Base-by-base conservation (phyloP, 140 eudicot genomes). In the Senecio squalidus region DNA sequence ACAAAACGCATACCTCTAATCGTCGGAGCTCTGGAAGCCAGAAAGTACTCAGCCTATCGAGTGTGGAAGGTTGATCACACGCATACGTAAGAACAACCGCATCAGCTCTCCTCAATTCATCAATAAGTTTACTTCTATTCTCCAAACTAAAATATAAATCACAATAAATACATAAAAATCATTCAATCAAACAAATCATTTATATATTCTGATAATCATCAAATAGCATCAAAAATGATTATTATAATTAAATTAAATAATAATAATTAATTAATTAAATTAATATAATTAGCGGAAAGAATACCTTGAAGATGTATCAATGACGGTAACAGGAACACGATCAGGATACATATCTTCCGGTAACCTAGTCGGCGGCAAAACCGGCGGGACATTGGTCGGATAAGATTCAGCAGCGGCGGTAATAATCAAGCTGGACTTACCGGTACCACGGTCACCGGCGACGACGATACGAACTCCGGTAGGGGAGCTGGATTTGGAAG, bases 21-120 rank as follows among this genome's bases (percentile, higher is more conserved):
- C 86, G 70, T 11, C 96, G 88, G 76, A 92, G 94, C 65, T 92
- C 98, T 36, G 96, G 94, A 73, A 92, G 98, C 98, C 98, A 92
- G 63, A 79, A 84, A 14, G 86, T 76, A 66, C 98, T 81, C 78
- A 92, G 64, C 9, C 95, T 68, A 29, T 87, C 95, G 64, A 92
- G 92, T 11, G 98, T 84, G 17, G 82, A 69, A 70, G 92, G 84
- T 66, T 79, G 79, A 71, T 92, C 95, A 79, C 96, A 92, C 0
- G 95, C 98, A 59, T 92, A 92, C 2, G 98, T 92, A 21, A 92
- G 89, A 58, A 87, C 86, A 61, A 87, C 95, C 23, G 92, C 98
- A 76, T 92, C 98, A 58, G 98, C 98, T 58, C 68, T 80, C 75
- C 54, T 84, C 65, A 92, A 70, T 60, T 92, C 98, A 52, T 92